Base-by-base conservation (phyloP, 1,139 yeast genomes). In the Ogataea hybrid region DNA sequence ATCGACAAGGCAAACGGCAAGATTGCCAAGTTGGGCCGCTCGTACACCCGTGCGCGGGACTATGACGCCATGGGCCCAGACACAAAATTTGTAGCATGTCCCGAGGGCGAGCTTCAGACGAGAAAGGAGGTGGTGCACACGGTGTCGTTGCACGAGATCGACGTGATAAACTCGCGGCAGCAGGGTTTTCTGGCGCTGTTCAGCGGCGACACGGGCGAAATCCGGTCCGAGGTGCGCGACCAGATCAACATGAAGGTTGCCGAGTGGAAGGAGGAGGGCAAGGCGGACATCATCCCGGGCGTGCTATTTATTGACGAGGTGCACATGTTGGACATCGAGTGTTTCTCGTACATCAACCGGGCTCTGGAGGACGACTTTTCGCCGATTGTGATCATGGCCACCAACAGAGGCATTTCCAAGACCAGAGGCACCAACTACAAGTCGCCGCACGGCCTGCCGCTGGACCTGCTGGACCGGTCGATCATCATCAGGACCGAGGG, bases 51-150 rank as follows among this genome's bases (percentile, higher is more conserved):
- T 55, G 95, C 97, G 4, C 77, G 98, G 61, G 98, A 94, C 66
- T 94, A 92, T 65, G 99, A 94, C 67, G 98, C 98, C 31, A 92
- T 92, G 97, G 97, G 98, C 6, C 95, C 97, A 35, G 97, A 94
- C 57, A 89, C 97, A 31, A 89, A 88, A 65, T 94, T 92, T 65
- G 96, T 94, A 39, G 97, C 92, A 65, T 88, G 97, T 63, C 99
- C 99, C 25, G 97, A 92, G 65, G 99, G 99, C 38, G 99, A 94
- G 71, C 75, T 94, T 60, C 98, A 94, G 68, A 86, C 87, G 60
- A 80, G 97, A 57, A 88, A 87, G 61, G 95, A 90, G 61, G 95
- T 89, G 12, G 96, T 89, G 15, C 99, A 94, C 67, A 90, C 96
- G 0, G 97, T 94, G 9, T 87, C 96, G 3, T 71, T 94, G 52